Percentiles rank a stretch among this genome's conserved stretches.
Evolutionary conservation across 192 early-diverging fungal genomes (phyloP).

Genomic region (Tieghemiomyces parasiticus): DNA sequence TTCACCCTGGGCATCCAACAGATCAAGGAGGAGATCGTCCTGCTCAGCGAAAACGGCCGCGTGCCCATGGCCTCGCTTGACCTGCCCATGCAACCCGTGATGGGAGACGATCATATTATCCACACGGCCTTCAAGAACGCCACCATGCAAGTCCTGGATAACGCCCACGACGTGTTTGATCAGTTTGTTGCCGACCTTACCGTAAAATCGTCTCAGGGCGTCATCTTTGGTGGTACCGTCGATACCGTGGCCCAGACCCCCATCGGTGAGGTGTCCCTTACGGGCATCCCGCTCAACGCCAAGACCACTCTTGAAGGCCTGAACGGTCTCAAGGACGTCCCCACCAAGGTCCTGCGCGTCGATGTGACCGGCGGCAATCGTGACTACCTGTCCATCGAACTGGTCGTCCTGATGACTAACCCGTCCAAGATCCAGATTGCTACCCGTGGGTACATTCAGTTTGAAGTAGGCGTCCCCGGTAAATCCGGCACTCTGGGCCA

Average conservation of each 20-base stretch:
- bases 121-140: constrained; percentile 1
- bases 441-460: constrained; percentile 25
- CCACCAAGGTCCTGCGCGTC: constrained; percentile 32
- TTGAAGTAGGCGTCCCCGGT: constrained; percentile 24
- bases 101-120: not conserved
- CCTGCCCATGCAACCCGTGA: not conserved
- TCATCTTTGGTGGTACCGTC: constrained; percentile 31
- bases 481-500: constrained; percentile 23
- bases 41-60: constrained; percentile 12
- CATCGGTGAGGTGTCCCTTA: constrained; percentile 33
- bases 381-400: constrained; percentile 20
- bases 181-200: constrained; percentile 34
- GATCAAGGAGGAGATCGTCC: constrained; percentile 15
- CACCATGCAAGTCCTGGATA: constrained; percentile 21
- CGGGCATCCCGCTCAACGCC: constrained; percentile 33
- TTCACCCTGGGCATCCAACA: constrained; percentile 30
- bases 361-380: constrained; percentile 36
- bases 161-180: constrained; percentile 31
- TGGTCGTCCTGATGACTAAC: constrained; percentile 26
- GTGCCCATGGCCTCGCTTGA: constrained; percentile 17
- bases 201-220: constrained; percentile 17
- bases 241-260: constrained; percentile 33
- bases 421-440: constrained; percentile 28
- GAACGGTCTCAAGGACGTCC: constrained; percentile 31
- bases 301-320: constrained; percentile 32